Evolutionary conservation across 2,329 filamentous ascomycete genomes (phyloP), one percentile per base, ranked within the genome.

Genomic region (Arthroderma uncinatum): DNA sequence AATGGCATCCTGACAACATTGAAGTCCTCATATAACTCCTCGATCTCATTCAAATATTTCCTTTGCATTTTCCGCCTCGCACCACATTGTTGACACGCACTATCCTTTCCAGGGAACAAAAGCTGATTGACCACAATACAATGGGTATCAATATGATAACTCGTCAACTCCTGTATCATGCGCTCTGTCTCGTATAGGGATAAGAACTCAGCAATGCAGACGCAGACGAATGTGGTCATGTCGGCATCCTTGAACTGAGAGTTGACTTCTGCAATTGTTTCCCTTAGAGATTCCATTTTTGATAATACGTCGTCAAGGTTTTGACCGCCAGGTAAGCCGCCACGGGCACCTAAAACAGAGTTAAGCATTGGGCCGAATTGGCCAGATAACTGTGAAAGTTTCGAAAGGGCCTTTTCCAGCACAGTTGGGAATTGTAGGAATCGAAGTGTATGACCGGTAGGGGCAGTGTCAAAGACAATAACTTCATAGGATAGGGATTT

Each of bases 1-100:
- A 98, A 74, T 37, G 93, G 93, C 91, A 98, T 97, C 79, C 92
- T 92, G 64, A 98, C 92, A 39, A 98, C 91, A 70, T 98, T 95
- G 77, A 98, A 98, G 73, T 98, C 93, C 68, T 96, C 91, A 71
- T 98, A 98, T 59, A 98, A 76, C 77, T 98, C 93, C 74, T 95
- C 91, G 67, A 97, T 97, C 79, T 98, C 92, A 70, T 97, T 91
- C 44, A 98, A 80, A 70, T 98, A 98, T 78, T 98, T 98, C 79
- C 90, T 93, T 79, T 98, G 93, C 93, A 98, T 98, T 78, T 94
- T 94, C 68, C 91, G 80, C 62, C 93, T 79, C 48, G 93, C 87
- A 69, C 90, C 95, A 75, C 93, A 98, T 78, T 98, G 93, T 61
- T 96, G 90, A 73, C 93, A 98, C 36, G 83, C 81, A 69, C 86